These are phyloP conservation scores for Mycena galericulata DNA, from an alignment of 768 basidiomycete genomes.

Conservation along the genomic window DNA sequence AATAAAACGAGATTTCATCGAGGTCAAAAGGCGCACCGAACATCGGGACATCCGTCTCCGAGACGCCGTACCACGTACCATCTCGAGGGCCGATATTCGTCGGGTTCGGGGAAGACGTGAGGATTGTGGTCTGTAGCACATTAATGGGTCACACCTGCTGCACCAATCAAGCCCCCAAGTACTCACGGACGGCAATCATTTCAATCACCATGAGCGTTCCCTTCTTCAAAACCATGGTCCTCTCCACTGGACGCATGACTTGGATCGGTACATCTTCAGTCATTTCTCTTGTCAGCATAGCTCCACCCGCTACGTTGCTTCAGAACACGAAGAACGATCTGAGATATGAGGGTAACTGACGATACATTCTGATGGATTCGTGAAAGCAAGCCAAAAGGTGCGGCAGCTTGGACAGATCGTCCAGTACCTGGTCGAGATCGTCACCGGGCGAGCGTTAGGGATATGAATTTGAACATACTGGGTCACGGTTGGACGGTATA, in stretches of 20 bases:
- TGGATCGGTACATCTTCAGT: no score
- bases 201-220: no score
- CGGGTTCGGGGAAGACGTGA: constrained; percentile 47
- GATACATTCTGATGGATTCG: constrained; percentile 24
- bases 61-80: constrained; percentile 51
- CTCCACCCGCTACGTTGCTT: background rate
- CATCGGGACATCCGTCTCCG: constrained; percentile 9
- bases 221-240: background rate
- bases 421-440: background rate
- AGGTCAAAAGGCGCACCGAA: background rate
- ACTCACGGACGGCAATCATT: constrained; percentile 6
- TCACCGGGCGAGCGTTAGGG: no score
- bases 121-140: constrained; percentile 49
- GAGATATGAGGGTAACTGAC: constrained; percentile 22
- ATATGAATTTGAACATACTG: no score
- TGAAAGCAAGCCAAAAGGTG: constrained; percentile 14
- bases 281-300: background rate
- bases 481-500: no score
- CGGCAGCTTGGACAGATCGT: background rate
- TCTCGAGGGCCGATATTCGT: constrained; percentile 52
- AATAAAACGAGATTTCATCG: no score
- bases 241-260: background rate
- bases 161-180: no score
- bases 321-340: background rate
- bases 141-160: background rate